Conservation (phyloP, 192 early-diverging fungal genomes). For the Backusella australiensis region DNA sequence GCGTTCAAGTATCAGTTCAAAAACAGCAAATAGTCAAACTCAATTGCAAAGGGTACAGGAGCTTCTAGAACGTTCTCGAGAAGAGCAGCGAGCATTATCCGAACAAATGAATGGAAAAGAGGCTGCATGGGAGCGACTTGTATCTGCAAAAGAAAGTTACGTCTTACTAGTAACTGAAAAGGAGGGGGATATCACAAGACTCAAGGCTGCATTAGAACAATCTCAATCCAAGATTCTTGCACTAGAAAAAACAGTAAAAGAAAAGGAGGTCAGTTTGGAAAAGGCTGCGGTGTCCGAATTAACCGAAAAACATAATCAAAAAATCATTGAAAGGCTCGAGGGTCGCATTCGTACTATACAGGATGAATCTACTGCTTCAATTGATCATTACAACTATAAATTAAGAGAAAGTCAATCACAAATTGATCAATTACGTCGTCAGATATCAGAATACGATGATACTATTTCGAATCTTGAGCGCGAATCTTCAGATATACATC, state of each 20-base stretch:
- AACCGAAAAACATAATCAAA: constrained; percentile 7
- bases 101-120: constrained; percentile 23
- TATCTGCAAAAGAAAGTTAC: constrained; percentile 31
- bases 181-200: background rate
- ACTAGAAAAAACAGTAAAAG: background rate
- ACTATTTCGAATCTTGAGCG: constrained; percentile 24
- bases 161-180: constrained; percentile 22
- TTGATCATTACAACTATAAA: background rate
- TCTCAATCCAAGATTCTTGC: background rate
- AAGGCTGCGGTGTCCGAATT: background rate
- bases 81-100: constrained; percentile 10
- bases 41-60: constrained; percentile 7
- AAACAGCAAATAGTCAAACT: background rate
- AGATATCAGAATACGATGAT: constrained; percentile 15
- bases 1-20: background rate
- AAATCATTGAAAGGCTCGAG: constrained; percentile 20
- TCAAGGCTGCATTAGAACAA: background rate
- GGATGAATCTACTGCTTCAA: background rate
- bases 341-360: constrained; percentile 4
- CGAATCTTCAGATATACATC: constrained; percentile 36
- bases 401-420: constrained; percentile 23
- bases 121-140: constrained; percentile 22
- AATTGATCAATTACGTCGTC: constrained; percentile 21
- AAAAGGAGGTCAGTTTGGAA: background rate
- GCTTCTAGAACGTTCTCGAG: constrained; percentile 18